Conservation (phyloP, 2,329 filamentous ascomycete genomes). For the Pseudocercospora fuligena region DNA sequence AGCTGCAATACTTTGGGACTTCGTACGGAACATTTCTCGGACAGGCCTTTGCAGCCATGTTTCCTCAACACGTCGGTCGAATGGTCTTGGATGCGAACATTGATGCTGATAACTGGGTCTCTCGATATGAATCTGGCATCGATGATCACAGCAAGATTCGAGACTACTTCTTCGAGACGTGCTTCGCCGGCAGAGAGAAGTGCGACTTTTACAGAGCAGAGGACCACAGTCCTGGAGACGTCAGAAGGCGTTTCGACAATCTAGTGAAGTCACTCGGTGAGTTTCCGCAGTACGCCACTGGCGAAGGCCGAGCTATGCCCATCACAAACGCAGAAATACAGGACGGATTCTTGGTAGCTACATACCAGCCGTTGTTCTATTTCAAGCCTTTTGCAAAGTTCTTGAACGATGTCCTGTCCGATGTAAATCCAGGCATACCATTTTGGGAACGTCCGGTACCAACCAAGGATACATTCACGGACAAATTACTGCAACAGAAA, state of each 20-base stretch:
- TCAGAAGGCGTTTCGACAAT: conserved; percentile 23
- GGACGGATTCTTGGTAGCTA: conserved; percentile 28
- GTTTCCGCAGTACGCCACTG: conserved; percentile 25
- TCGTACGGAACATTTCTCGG: conserved; percentile 22
- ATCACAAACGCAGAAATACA: conserved; percentile 26
- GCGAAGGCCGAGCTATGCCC: conserved; percentile 24
- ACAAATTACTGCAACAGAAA: conserved; percentile 25
- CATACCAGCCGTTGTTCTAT: conserved; percentile 29
- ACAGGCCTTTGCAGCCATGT: conserved; percentile 20
- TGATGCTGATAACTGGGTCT: conserved; percentile 39
- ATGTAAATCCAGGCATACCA: conserved; percentile 22
- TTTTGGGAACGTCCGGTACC: conserved; percentile 30
- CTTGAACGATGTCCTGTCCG: conserved; percentile 20
- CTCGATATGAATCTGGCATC: conserved; percentile 27
- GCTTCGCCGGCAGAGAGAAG: conserved; percentile 15
- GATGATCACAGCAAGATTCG: conserved; percentile 26
- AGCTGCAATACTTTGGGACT: conserved; percentile 43
- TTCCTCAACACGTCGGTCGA: conserved; percentile 17
- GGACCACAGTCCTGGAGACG: conserved; percentile 22
- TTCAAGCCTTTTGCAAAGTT: conserved; percentile 29
- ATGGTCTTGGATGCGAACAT: conserved; percentile 36
- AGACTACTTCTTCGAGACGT: conserved; percentile 22
- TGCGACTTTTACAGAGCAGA: conserved; percentile 25
- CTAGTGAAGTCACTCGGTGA: conserved; percentile 23
- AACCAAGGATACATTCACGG: conserved; percentile 25